These are phyloP conservation scores for Fomes fomentarius DNA, from an alignment of 1,284 basidiomycete species.

Conservation along the genomic window DNA sequence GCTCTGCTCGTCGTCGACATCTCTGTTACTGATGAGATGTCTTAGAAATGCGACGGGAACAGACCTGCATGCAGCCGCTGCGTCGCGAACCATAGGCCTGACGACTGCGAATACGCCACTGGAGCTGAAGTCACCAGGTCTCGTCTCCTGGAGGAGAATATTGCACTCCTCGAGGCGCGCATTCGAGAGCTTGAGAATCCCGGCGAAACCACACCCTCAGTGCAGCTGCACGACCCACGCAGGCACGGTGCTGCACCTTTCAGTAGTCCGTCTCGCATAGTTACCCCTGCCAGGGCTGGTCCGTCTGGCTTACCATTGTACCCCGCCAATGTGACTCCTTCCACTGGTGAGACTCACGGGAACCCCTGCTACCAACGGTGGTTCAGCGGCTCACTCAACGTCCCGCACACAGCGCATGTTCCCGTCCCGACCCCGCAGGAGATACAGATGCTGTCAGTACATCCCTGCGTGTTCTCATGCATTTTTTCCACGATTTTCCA, in stretches of 20 bases:
- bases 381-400: neutral
- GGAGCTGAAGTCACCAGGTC: constrained; percentile 30
- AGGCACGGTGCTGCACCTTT: constrained; percentile 1
- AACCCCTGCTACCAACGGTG: neutral
- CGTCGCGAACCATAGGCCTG: constrained; percentile 24
- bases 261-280: neutral
- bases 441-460: constrained; percentile 13
- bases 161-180: constrained; percentile 32
- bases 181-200: constrained; percentile 34
- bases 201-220: constrained; percentile 21
- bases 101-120: constrained; percentile 36
- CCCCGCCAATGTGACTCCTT: neutral
- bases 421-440: constrained; percentile 12
- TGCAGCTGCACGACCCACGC: constrained; percentile 24
- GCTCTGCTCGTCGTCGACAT: neutral
- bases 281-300: neutral
- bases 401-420: neutral
- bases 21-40: neutral
- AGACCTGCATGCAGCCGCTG: constrained; percentile 35
- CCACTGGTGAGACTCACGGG: constrained; percentile 5
- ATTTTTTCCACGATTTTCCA: neutral
- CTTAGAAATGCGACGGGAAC: constrained; percentile 33
- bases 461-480: too few relatives aligned
- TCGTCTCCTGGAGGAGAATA: constrained; percentile 35
- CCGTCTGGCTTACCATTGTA: neutral